Percentiles rank a stretch among this genome's conserved stretches.
Evolutionary conservation across 2,329 filamentous ascomycete species (phyloP).

Genomic region (Drechslerella dactyloides): DNA sequence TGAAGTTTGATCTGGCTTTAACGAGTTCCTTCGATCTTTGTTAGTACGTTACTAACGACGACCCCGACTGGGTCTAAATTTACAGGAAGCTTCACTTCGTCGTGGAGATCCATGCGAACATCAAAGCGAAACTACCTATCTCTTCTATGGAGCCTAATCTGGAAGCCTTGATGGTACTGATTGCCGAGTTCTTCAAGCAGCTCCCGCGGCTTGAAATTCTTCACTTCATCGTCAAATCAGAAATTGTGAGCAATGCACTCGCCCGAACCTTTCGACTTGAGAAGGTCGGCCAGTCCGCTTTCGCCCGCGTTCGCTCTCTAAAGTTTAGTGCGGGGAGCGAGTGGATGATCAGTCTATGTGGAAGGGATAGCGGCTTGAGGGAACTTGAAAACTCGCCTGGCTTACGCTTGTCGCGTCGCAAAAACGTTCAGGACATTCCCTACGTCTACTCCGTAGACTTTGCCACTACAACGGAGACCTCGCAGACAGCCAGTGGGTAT

Average conservation of each 20-base stretch:
- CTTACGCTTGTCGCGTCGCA: conserved; percentile 2
- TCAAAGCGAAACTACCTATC: conserved; percentile 13
- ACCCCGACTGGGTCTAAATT: neutral
- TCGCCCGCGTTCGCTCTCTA: conserved; percentile 21
- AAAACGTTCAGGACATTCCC: too few relatives aligned
- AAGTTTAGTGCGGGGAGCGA: conserved; percentile 46
- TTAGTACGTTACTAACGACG: conserved; percentile 3
- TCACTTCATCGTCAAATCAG: conserved; percentile 36
- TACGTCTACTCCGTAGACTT: conserved; percentile 37
- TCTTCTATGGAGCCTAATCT: conserved; percentile 33
- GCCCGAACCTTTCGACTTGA: conserved; percentile 11
- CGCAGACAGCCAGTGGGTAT: neutral
- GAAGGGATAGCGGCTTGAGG: conserved; percentile 8
- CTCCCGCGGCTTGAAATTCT: conserved; percentile 1
- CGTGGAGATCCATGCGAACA: conserved; percentile 25
- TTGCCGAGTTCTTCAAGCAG: conserved; percentile 11
- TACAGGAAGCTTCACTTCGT: conserved; percentile 26
- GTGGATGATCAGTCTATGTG: conserved; percentile 40
- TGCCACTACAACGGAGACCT: neutral
- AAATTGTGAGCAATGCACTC: conserved; percentile 34
- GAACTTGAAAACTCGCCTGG: conserved; percentile 38
- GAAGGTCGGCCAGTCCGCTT: neutral
- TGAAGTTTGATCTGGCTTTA: neutral
- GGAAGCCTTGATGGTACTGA: conserved; percentile 6
- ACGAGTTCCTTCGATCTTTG: neutral